Evolutionary conservation across 2,329 filamentous ascomycete species (phyloP), one percentile per base, ranked within the genome.

Genomic region (Diaporthe ilicicola): DNA sequence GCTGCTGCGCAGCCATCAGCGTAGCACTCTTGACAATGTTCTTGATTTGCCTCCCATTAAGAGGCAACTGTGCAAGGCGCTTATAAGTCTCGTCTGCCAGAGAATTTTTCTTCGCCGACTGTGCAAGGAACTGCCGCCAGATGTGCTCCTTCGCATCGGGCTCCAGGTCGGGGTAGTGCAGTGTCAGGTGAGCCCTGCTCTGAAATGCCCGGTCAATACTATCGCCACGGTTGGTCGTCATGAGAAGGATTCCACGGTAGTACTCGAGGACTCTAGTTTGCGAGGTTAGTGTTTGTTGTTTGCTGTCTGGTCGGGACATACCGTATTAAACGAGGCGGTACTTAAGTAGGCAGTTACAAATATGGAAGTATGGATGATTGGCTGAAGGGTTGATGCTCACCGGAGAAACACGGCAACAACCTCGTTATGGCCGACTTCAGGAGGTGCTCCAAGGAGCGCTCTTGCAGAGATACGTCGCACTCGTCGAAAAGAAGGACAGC

Each of bases 31-130:
- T 46, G 17, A 65, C 48, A n/a, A 15, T 22, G 19, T 65, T 65
- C 61, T 53, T 65, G 29, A 65, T 65, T 27, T 65, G 27, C 32
- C 61, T 48, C 44, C 61, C 61, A 22, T 65, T 65, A 27, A 65
- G 24, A 37, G 61, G 44, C 8, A 65, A 13, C 61, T 42, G 44
- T 19, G 61, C 44, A 13, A 65, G 61, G 22, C n/a, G 22, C 10
- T 19, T 27, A n/a, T n/a, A 50, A 3, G 19, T 29, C n/a, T 51
- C 61, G 13, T 50, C 48, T 24, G 44, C 17, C 1, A 65, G 10
- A 8, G 2, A 17, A 42, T 22, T 48, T 13, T 12, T 17, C 29
- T 39, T 15, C 15, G 19, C 48, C 44, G 46, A 4, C n/a, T 37
- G 29, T 5, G 22, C 17, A 19, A 53, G n/a, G 29, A 65, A 65